phyloP scores from a whole-genome alignment of 179 eudicot genomes.

The Nepenthes alata region DNA sequence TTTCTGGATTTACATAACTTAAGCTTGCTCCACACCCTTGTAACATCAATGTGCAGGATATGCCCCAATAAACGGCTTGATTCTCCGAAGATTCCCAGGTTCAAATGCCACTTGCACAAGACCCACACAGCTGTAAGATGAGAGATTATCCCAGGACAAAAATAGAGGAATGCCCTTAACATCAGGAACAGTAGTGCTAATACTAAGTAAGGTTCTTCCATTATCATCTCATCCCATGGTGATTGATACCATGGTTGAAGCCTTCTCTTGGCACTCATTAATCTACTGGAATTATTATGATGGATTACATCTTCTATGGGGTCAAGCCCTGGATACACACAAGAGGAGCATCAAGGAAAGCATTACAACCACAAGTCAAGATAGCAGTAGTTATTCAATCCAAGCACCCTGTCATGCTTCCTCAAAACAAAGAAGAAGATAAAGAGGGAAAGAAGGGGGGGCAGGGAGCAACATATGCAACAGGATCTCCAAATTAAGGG shows the following conservation, averaged over 20 bases:
- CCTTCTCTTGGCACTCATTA: constrained; percentile 3
- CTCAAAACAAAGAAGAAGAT: no score
- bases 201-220: constrained; percentile 28
- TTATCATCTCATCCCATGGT: constrained; percentile 20
- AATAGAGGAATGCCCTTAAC: constrained; percentile 19
- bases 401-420: no score
- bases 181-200: constrained; percentile 23
- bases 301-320: constrained; percentile 15
- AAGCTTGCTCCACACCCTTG: constrained; percentile 30
- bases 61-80: constrained; percentile 29
- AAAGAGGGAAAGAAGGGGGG: no score
- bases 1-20: constrained; percentile 29
- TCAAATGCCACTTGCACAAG: constrained; percentile 14
- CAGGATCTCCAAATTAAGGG: no score
- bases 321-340: constrained; percentile 21
- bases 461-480: no score
- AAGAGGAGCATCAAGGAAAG: no score
- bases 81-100: constrained; percentile 27
- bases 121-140: constrained; percentile 21
- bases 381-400: no score
- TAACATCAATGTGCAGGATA: constrained; percentile 19
- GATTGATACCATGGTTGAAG: constrained; percentile 18
- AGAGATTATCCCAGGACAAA: constrained; percentile 23
- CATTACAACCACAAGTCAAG: no score
- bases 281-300: constrained; percentile 4